phyloP scores from a whole-genome alignment of 805 yeast genomes.

The Danielia reshetovae region DNA sequence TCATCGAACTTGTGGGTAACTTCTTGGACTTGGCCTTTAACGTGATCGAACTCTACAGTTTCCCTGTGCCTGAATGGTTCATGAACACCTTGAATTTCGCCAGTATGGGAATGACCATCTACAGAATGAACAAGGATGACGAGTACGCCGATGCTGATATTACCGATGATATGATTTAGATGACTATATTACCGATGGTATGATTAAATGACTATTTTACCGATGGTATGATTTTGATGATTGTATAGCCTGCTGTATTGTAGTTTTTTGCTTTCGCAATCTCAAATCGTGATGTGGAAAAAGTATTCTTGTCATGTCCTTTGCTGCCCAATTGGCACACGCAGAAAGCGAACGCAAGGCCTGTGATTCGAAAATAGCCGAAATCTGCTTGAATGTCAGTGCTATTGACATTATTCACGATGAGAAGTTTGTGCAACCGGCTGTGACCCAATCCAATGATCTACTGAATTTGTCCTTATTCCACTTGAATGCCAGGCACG shows the following conservation, averaged over 20 bases:
- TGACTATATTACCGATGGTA: no score
- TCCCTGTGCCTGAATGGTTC: conserved; percentile 39
- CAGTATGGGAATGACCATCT: conserved; percentile 44
- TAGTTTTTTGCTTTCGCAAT: no score
- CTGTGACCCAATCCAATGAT: neutral
- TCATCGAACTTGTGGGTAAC: conserved; percentile 39
- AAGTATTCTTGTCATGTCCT: no score
- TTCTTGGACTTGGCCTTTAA: conserved; percentile 38
- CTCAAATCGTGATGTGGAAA: no score
- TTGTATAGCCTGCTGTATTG: no score
- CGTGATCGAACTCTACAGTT: conserved; percentile 33
- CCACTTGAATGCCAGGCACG: conserved; percentile 13
- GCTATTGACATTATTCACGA: conserved; percentile 1
- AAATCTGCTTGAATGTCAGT: neutral
- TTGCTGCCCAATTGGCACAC: conserved; percentile 6
- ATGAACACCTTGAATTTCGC: conserved; percentile 38
- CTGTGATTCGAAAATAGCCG: neutral
- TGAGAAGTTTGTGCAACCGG: conserved; percentile 4
- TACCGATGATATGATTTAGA: conserved; percentile 35
- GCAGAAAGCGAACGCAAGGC: neutral
- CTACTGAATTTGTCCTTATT: conserved; percentile 4
- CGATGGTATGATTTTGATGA: no score
- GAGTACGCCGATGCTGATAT: conserved; percentile 43
- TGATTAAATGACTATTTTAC: no score
- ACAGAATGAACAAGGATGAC: conserved; percentile 47